These are phyloP conservation scores for Evernia prunastri DNA, from an alignment of 495 filamentous ascomycete genomes.

Conservation along the genomic window DNA sequence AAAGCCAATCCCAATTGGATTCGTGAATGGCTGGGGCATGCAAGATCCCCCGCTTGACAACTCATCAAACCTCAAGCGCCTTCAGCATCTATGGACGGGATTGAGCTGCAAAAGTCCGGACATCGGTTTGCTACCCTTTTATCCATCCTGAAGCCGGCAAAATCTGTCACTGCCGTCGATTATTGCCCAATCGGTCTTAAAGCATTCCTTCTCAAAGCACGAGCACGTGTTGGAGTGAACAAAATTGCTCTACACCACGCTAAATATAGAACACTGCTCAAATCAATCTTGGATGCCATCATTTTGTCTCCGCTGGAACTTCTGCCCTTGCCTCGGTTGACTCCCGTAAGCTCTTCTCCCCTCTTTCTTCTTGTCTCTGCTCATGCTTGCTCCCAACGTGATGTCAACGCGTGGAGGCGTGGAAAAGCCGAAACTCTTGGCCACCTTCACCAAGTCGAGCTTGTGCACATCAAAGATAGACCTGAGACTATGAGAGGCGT, in stretches of 20 bases:
- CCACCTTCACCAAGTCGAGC: constrained; percentile 86
- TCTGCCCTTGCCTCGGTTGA: constrained; percentile 46
- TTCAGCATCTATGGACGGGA: neutral
- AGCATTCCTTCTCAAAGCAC: neutral
- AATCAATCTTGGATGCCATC: constrained; percentile 2
- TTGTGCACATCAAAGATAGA: constrained; percentile 91
- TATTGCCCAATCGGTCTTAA: neutral
- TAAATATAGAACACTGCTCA: neutral
- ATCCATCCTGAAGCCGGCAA: neutral
- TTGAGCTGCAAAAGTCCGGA: neutral
- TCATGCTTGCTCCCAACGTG: constrained; percentile 77
- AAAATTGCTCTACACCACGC: neutral
- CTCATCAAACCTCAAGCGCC: constrained; percentile 21
- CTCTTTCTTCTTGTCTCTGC: constrained; percentile 75
- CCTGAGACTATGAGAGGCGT: constrained; percentile 82
- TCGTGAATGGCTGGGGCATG: constrained; percentile 6
- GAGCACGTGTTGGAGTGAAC: neutral
- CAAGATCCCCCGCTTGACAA: constrained; percentile 22
- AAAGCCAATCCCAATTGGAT: constrained; percentile 1
- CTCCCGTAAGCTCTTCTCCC: constrained; percentile 76
- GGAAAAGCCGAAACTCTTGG: constrained; percentile 86
- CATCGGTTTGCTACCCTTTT: neutral
- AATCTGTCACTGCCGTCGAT: neutral
- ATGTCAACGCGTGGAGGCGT: constrained; percentile 90
- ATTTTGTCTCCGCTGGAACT: constrained; percentile 19